These are phyloP conservation scores for Cryptococcus amylolentus DNA, from an alignment of 1,284 basidiomycete species.

Conservation along the genomic window DNA sequence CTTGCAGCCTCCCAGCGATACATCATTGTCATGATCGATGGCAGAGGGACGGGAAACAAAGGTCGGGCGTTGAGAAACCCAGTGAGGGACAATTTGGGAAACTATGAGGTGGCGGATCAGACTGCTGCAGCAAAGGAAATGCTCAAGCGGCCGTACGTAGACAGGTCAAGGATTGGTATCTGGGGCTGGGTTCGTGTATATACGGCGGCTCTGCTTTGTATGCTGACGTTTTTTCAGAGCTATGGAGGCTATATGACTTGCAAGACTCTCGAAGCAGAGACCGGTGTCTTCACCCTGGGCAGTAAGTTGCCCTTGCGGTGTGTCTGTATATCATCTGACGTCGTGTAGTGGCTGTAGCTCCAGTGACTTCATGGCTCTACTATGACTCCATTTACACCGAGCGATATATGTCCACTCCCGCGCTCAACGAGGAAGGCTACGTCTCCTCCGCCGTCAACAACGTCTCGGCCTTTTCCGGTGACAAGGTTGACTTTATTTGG, in stretches of 20 bases:
- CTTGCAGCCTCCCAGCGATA: slow-evolving; percentile 78
- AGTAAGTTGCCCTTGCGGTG: slow-evolving; percentile 56
- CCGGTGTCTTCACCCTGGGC: slow-evolving; percentile 78
- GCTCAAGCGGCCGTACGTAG: slow-evolving; percentile 50
- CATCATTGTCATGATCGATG: slow-evolving; percentile 82
- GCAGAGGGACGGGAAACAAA: slow-evolving; percentile 88
- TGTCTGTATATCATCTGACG: neutral
- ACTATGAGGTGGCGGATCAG: slow-evolving; percentile 82
- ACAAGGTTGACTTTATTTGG: slow-evolving; percentile 66
- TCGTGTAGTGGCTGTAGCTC: slow-evolving; percentile 29
- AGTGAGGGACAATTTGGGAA: slow-evolving; percentile 79
- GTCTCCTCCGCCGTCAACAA: slow-evolving; percentile 76
- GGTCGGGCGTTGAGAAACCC: slow-evolving; percentile 77
- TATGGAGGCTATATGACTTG: slow-evolving; percentile 91
- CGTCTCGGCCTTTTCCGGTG: slow-evolving; percentile 73
- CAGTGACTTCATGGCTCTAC: slow-evolving; percentile 75
- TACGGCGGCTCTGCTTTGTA: neutral
- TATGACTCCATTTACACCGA: slow-evolving; percentile 73
- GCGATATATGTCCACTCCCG: slow-evolving; percentile 88
- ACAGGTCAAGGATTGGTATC: slow-evolving; percentile 73
- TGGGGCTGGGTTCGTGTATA: slow-evolving; percentile 82
- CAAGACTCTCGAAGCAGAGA: slow-evolving; percentile 82
- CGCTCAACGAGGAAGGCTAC: slow-evolving; percentile 76
- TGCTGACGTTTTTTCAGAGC: slow-evolving; percentile 55
- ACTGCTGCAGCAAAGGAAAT: slow-evolving; percentile 65